Percentiles rank a stretch among this genome's conserved stretches.
These are phyloP conservation scores for Powellomyces hirtus DNA, from an alignment of 192 early-diverging fungal genomes.

Conservation along the genomic window DNA sequence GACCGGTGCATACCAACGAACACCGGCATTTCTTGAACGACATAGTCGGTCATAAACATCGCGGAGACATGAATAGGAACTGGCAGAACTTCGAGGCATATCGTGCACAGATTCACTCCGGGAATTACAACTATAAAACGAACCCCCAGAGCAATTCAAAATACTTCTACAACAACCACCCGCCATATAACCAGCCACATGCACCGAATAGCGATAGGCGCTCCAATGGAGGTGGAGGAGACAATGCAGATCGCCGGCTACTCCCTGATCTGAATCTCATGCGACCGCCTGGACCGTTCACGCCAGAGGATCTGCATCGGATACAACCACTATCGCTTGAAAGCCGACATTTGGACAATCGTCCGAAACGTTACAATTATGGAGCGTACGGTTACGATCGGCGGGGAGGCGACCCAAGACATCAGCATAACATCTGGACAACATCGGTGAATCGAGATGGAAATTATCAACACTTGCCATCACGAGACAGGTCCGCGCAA, in stretches of 20 bases:
- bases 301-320: conserved; percentile 16
- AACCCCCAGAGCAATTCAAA: conserved; percentile 4
- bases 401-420: neutral
- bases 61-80: neutral
- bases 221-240: neutral
- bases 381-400: neutral
- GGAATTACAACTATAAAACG: conserved; percentile 5
- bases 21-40: neutral
- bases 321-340: conserved; percentile 18
- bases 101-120: neutral
- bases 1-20: neutral
- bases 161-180: conserved; percentile 15
- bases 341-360: conserved; percentile 16
- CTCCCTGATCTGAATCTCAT: conserved; percentile 11
- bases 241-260: neutral
- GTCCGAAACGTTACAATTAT: neutral
- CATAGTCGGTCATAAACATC: neutral
- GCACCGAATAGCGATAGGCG: too few species aligned
- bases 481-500: neutral
- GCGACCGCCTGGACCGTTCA: neutral
- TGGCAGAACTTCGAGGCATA: conserved; percentile 16
- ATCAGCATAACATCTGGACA: neutral
- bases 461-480: neutral
- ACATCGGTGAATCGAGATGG: neutral
- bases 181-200: neutral